Evolutionary conservation across 2,329 filamentous ascomycete species (phyloP), one percentile per base, ranked within the genome.

Genomic region (Onygena corvina): DNA sequence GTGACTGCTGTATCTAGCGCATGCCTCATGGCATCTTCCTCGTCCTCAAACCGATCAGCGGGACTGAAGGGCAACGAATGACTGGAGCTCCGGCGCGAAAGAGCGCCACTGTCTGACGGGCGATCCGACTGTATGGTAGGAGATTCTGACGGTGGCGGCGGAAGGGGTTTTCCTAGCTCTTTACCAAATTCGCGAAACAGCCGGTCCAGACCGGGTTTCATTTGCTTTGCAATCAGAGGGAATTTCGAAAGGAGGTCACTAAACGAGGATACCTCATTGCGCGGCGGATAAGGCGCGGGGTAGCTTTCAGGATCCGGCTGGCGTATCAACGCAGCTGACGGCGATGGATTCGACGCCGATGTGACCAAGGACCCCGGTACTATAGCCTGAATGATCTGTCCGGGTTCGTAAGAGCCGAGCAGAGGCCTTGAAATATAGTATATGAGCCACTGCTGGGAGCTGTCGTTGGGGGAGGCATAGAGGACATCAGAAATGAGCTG

Each of bases 391-490:
- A 76, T 67, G 46, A 90, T 81, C 55, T 80, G 82, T 47, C 80
- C 75, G 46, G 87, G 77, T 60, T 94, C 88, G 73, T 83, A 89
- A 1, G 77, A 76, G 20, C 92, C 92, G 16, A 95, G 77, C 47
- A 98, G 71, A 1, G 92, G 92, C 47, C 80, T 82, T 21, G 90
- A 92, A 54, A 98, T 94, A 67, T 89, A 95, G 75, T 96, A 96
- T 52, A 98, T 76, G 36, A 98, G 79, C 88, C 92, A 98, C 75
- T 89, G 86, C 58, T 88, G 83, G 11, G 86, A 83, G 59, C 96
- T 90, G 59, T 86, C 77, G n/a, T 79, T 81, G 60, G 95, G 86
- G 45, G 87, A 83, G 61, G 93, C 94, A 76, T 87, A 96, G 33
- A 94, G 77, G 31, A 77, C 74, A 66, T 98, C 93, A 61, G 78